Evolutionary conservation across 768 basidiomycete species (phyloP).

Genomic region (Hericium alpestre): DNA sequence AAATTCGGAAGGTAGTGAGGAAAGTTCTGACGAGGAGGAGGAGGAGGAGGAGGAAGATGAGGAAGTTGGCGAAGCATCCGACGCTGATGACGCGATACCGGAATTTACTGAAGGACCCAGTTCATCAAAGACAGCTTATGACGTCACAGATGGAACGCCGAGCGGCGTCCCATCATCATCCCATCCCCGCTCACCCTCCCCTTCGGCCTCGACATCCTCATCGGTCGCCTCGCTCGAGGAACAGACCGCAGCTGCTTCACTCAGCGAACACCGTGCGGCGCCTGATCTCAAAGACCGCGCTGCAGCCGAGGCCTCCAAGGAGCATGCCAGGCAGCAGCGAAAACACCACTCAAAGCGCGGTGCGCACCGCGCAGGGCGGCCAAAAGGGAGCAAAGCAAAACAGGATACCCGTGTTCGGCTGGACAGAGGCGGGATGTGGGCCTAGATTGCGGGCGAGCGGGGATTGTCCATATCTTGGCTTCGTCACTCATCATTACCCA

Average conservation of each 20-base stretch:
- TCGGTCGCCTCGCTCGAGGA: too few relatives aligned
- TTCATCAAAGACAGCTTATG: too few relatives aligned
- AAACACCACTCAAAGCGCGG: slow-evolving; percentile 74
- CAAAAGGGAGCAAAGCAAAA: slow-evolving; percentile 80
- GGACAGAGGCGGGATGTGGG: slow-evolving; percentile 49
- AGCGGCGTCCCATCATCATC: too few relatives aligned
- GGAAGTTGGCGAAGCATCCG: slow-evolving; percentile 15
- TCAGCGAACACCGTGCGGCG: too few relatives aligned
- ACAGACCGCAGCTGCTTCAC: too few relatives aligned
- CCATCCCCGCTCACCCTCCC: too few relatives aligned
- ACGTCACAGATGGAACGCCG: too few relatives aligned
- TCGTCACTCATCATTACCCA: too few relatives aligned
- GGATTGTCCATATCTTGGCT: too few relatives aligned
- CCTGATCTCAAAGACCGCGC: slow-evolving; percentile 43
- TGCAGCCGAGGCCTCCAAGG: slow-evolving; percentile 46
- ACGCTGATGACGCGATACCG: not conserved
- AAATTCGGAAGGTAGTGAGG: slow-evolving; percentile 15
- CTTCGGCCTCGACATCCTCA: too few relatives aligned
- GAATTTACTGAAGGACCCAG: too few relatives aligned
- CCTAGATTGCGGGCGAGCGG: slow-evolving; percentile 20
- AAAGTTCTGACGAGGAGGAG: slow-evolving; percentile 23
- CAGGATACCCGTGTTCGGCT: slow-evolving; percentile 57
- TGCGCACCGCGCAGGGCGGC: slow-evolving; percentile 48
- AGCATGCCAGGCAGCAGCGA: slow-evolving; percentile 50
- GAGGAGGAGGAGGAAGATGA: slow-evolving; percentile 19